Evolutionary conservation across 2,329 filamentous ascomycete genomes (phyloP).

Genomic region (Tricladium varicosporioides): DNA sequence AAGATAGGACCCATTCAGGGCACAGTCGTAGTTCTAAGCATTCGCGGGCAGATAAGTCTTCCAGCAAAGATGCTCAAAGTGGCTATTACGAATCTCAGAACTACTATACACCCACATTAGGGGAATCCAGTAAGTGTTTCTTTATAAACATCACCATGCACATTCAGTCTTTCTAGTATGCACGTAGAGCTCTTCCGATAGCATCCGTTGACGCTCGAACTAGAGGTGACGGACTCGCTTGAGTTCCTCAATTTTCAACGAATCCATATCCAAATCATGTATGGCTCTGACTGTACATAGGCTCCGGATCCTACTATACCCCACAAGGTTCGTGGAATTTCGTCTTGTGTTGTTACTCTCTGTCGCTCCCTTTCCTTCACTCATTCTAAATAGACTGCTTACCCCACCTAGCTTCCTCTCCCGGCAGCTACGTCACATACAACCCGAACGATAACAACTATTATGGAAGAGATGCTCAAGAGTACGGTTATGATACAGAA

Average conservation of each 20-base stretch:
- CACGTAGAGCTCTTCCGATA: neutral
- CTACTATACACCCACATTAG: neutral
- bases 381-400: neutral
- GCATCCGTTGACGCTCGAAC: neutral
- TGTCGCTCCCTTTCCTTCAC: neutral
- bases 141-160: too few species aligned
- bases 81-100: slow-evolving; percentile 1
- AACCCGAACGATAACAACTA: neutral
- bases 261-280: neutral
- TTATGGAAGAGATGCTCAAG: neutral
- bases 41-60: neutral
- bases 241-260: neutral
- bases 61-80: neutral
- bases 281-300: neutral
- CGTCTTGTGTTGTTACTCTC: neutral
- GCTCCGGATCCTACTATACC: neutral
- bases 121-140: neutral
- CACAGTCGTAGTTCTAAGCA: slow-evolving; percentile 2
- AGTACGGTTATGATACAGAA: neutral
- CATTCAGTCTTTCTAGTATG: too few species aligned
- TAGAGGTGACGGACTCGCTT: neutral
- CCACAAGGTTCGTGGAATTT: neutral
- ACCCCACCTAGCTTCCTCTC: neutral
- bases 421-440: neutral
- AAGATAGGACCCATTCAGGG: neutral